These are phyloP conservation scores for Aspergillus steynii DNA, from an alignment of 495 filamentous ascomycete species.

Conservation along the genomic window DNA sequence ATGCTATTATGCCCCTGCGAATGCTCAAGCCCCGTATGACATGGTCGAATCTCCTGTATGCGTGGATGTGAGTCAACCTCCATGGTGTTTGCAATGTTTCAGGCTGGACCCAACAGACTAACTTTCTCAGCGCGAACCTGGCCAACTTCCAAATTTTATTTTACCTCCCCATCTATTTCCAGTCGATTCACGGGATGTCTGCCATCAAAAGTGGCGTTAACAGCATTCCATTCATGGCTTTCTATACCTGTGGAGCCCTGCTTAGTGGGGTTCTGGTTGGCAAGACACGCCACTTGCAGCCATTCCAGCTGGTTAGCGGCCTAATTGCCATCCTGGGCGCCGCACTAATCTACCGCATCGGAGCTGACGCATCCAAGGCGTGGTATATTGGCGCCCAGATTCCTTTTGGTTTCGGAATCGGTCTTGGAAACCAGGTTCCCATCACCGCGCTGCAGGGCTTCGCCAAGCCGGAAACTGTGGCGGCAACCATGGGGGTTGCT, in stretches of 20 bases:
- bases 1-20: too few species aligned
- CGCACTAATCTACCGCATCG: neutral
- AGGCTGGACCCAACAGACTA: too few species aligned
- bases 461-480: neutral
- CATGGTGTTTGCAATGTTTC: neutral
- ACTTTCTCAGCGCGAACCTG: constrained; percentile 1
- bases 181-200: constrained; percentile 35
- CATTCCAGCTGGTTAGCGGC: neutral
- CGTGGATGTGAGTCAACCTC: too few species aligned
- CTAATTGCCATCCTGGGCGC: neutral
- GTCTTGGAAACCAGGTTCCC: neutral
- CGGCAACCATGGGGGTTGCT: neutral
- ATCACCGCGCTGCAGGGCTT: constrained; percentile 1
- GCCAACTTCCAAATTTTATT: constrained; percentile 43
- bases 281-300: neutral
- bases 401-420: neutral
- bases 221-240: constrained; percentile 16
- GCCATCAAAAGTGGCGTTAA: constrained; percentile 40
- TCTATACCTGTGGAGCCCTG: too few species aligned
- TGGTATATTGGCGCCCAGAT: neutral
- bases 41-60: too few species aligned
- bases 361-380: neutral
- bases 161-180: constrained; percentile 50
- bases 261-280: constrained; percentile 16
- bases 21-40: too few species aligned